Conservation (phyloP, 2,329 filamentous ascomycete species). For the Colletotrichum tamarilloi region DNA sequence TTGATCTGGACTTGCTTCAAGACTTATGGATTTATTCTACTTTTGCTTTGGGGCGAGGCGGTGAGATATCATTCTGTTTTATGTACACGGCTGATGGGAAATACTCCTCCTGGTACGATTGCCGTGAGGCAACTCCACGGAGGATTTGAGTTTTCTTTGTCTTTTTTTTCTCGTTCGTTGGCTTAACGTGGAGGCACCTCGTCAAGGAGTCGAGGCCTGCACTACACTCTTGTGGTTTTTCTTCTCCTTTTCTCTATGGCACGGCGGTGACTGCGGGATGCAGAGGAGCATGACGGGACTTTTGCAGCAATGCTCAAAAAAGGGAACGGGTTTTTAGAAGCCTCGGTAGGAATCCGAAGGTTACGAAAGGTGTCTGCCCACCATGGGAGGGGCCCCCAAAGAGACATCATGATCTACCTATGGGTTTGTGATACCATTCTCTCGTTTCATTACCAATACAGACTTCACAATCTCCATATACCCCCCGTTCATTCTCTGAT, state of each 20-base stretch:
- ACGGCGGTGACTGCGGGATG: not conserved
- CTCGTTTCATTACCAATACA: conserved; percentile 13
- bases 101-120: not conserved
- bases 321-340: not conserved
- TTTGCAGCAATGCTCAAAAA: conserved; percentile 1
- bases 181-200: not conserved
- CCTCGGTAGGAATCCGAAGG: not conserved
- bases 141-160: not conserved
- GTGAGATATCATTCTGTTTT: conserved; percentile 21
- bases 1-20: not conserved
- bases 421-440: conserved; percentile 25
- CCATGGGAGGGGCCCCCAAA: not conserved
- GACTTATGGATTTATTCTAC: not conserved
- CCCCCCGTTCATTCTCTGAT: not conserved
- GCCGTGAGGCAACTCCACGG: not conserved
- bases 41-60: not conserved
- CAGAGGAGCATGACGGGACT: not conserved
- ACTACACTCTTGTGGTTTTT: not conserved
- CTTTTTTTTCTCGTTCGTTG: not conserved
- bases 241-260: too few species aligned
- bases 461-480: not conserved
- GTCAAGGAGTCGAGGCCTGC: not conserved
- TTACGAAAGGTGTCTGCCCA: not conserved
- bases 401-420: not conserved
- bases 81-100: not conserved